These are phyloP conservation scores for Fulvia fulva DNA, from an alignment of 2,329 filamentous ascomycete species.

Conservation along the genomic window DNA sequence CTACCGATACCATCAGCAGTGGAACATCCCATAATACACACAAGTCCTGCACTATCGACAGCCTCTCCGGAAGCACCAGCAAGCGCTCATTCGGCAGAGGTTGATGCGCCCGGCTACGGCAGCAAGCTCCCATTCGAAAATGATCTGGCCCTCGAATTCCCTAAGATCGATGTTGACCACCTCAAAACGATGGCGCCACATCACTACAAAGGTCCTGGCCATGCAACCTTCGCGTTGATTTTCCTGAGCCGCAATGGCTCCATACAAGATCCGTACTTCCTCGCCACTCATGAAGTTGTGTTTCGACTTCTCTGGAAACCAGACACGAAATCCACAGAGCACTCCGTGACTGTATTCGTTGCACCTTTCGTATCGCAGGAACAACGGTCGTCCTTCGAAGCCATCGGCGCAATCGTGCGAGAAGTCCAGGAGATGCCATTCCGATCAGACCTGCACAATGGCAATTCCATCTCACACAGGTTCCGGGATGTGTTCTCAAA, in stretches of 20 bases:
- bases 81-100: not conserved
- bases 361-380: slow-evolving; percentile 31
- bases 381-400: slow-evolving; percentile 31
- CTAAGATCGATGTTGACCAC: not conserved
- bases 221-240: slow-evolving; percentile 34
- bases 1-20: not conserved
- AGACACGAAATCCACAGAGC: slow-evolving; percentile 16
- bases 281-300: slow-evolving; percentile 34
- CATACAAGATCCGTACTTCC: slow-evolving; percentile 34
- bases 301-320: slow-evolving; percentile 34
- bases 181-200: slow-evolving; percentile 20
- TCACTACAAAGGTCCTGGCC: slow-evolving; percentile 23
- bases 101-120: not conserved
- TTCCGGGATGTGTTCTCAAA: slow-evolving; percentile 37
- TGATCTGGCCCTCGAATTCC: not conserved
- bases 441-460: slow-evolving; percentile 28
- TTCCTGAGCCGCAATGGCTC: slow-evolving; percentile 33
- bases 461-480: slow-evolving; percentile 23
- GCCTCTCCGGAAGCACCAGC: not conserved
- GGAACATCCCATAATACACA: not conserved
- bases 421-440: slow-evolving; percentile 31
- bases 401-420: slow-evolving; percentile 33
- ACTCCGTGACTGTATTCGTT: slow-evolving; percentile 35
- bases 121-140: slow-evolving; percentile 2
- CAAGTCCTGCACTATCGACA: not conserved